Percentiles rank a stretch among this genome's conserved stretches.
Conservation (phyloP, 1,139 yeast species). For the Hemisphaericaspora xylofermentans region DNA sequence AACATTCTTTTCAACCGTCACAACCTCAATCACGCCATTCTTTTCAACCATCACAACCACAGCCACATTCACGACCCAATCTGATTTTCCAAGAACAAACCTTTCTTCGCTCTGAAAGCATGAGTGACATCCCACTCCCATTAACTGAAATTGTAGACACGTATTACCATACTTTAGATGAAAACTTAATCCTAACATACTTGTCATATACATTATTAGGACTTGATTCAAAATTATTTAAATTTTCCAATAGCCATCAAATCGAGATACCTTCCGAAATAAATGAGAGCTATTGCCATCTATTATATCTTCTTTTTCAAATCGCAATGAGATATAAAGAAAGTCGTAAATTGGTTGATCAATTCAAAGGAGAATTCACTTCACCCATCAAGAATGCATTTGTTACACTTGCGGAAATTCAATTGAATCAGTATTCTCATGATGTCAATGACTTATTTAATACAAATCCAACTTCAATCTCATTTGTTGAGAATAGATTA, state of each 20-base stretch:
- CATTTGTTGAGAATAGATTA: constrained; percentile 45
- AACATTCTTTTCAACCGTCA: too few species aligned
- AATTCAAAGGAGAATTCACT: constrained; percentile 23
- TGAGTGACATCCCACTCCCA: neutral
- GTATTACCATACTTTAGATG: constrained; percentile 39
- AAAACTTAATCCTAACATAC: constrained; percentile 53
- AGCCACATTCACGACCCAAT: neutral
- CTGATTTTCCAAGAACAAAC: neutral
- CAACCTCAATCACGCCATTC: too few species aligned
- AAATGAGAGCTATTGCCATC: constrained; percentile 57
- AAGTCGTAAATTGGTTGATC: constrained; percentile 35
- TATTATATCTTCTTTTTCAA: constrained; percentile 62
- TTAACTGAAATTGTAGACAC: constrained; percentile 24
- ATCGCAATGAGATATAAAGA: constrained; percentile 66
- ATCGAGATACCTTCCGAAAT: constrained; percentile 51
- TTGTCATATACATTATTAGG: constrained; percentile 73
- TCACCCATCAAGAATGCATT: constrained; percentile 69
- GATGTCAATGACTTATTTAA: constrained; percentile 53
- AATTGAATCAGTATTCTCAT: constrained; percentile 53
- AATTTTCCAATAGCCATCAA: constrained; percentile 37
- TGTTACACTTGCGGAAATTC: constrained; percentile 52
- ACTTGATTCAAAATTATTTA: constrained; percentile 62
- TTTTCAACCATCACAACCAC: neutral
- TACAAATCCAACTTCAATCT: constrained; percentile 32
- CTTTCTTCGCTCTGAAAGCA: neutral